Evolutionary conservation across 257 asterid genomes (phyloP), one percentile per base, ranked within the genome.

Genomic region (Plectranthus barbatus): DNA sequence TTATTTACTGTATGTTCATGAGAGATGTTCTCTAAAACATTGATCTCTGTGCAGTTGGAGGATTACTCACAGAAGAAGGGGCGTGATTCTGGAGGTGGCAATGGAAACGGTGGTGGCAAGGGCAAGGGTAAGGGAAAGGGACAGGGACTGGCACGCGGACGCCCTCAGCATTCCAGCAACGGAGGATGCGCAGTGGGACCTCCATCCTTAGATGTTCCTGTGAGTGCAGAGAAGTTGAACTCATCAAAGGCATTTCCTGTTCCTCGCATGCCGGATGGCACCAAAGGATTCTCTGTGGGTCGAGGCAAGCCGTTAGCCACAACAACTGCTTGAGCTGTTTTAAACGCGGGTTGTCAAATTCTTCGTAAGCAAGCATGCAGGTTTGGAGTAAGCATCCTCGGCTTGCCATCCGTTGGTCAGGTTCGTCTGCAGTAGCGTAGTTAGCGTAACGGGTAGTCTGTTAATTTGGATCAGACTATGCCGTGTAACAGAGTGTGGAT

Each of bases 241-340:
- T 31, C 36, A 52, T 68, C 71, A 21, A 80, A 79, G 77, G 72
- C 77, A 60, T 59, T 89, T 71, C 70, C 81, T 2, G 94, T 79
- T 59, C 98, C 98, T 50, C 92, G 95, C 49, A 88, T 88, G 98
- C 97, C 98, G 1, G 98, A 91, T 69, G 96, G 98, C 31, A 88
- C 96, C 21, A 78, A 71, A 78, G 98, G 98, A 39, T 91, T 91
- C 81, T 83, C 95, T 5, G 66, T 88, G 92, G 98, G 98, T 42
- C 83, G 98, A 53, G 98, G 98, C 57, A 91, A 88, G 79, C 76
- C 88, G 23, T 48, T 81, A 23, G 86, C 85, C 57, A 55, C 80
- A 12, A 76, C 67, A 65, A 72, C 61, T 26, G 80, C 73, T 63
- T 77, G 80, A 72, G 13, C 23, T 42, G 55, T 39, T 62, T 39